phyloP scores from a whole-genome alignment of 148 eudicot genomes.

The Amaranthus cruentus region DNA sequence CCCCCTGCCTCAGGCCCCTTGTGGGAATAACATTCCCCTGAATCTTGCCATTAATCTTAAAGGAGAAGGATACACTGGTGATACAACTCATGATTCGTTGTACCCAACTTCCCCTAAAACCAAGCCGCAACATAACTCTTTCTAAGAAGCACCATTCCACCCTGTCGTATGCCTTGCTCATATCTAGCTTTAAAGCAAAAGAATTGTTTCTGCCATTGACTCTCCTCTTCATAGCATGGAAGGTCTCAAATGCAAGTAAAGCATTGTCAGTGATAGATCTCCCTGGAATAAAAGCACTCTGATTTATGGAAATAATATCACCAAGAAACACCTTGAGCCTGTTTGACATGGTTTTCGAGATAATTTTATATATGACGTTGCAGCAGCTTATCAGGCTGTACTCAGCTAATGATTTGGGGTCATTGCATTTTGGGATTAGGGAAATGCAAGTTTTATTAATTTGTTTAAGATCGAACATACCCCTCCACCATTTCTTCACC shows the following conservation, averaged over 20 bases:
- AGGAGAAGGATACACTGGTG: neutral
- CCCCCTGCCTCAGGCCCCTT: neutral
- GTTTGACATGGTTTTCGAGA: neutral
- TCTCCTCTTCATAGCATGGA: no score
- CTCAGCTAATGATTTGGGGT: neutral
- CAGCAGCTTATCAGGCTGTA: neutral
- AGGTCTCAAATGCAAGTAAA: no score
- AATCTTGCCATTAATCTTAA: neutral
- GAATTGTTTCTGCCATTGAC: no score
- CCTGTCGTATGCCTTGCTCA: neutral
- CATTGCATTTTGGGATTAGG: neutral
- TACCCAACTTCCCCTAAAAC: neutral
- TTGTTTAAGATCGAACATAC: neutral
- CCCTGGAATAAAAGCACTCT: neutral
- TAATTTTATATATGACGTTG: neutral
- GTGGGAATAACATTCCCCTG: neutral
- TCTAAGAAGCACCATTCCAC: neutral
- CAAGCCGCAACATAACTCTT: neutral
- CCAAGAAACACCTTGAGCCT: neutral
- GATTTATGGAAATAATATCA: neutral
- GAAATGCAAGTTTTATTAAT: neutral
- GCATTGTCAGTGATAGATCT: neutral
- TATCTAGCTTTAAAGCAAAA: no score
- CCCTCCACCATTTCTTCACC: neutral
- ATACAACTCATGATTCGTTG: neutral